Base-by-base conservation (phyloP, 129 eudicot species). In the Oenanthe sinensis region DNA sequence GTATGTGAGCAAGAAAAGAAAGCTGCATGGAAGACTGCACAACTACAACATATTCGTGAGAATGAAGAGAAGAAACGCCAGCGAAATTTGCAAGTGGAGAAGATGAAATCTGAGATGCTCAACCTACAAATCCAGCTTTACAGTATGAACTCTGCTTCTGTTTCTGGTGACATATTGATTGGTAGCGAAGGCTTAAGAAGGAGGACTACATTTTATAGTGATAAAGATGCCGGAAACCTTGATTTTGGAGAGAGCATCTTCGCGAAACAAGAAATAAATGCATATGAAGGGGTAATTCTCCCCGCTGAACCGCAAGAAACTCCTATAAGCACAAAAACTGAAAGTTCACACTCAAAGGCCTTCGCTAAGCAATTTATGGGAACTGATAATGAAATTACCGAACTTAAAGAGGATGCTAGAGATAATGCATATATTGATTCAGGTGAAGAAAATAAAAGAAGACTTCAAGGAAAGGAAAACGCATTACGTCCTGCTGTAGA, bases 11-110 rank as follows among this genome's bases (percentile, higher is more conserved):
- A 95, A 87, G 99, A 95, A 88, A 95, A 92, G 83, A 90, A 86
- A 79, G 97, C 99, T 75, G 90, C 99, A n/a, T 95, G 99, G 99
- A 95, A 95, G 79, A 95, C 92, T 9, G 97, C 88, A 75, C 99
- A 91, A 84, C 85, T 95, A 65, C 90, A 86, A 80, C 88, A 90
- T 77, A 92, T 91, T 79, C 97, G 97, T 78, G 92, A 90, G 81
- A 86, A 88, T 72, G 94, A 95, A 48, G 99, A 92, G 85, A 89
- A 88, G 80, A 92, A 95, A 70, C 88, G 83, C 65, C 96, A 90
- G 69, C 96, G 99, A 42, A 95, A 95, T 68, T 77, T 95, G 85
- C 99, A 95, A 89, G 99, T 95, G 70, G 99, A 95, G 85, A 95
- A 95, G 85, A 95, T 95, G 92, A 95, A 95, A 81, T 87, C 94